A percentile compares a stretch with the other conserved stretches of the same genome.
Conservation (phyloP, 2,329 filamentous ascomycete species). For the Alternaria arborescens region DNA sequence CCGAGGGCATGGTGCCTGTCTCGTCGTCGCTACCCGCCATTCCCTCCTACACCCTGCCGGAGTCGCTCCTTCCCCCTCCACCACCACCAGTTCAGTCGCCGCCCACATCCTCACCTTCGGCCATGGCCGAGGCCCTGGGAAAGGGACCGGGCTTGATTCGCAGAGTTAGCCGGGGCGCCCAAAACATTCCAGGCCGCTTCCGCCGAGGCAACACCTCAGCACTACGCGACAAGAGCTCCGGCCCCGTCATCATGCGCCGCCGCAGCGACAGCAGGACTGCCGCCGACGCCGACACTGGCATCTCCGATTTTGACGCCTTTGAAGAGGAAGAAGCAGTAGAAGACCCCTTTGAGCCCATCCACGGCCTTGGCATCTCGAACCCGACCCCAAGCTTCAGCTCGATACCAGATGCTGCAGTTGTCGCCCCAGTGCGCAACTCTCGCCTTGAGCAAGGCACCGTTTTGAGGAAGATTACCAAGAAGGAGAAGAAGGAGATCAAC, state of each 20-base stretch:
- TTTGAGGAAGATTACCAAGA: slow-evolving; percentile 86
- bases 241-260: slow-evolving; percentile 85
- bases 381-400: slow-evolving; percentile 43
- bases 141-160: slow-evolving; percentile 78
- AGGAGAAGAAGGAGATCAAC: slow-evolving; percentile 74
- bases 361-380: slow-evolving; percentile 55
- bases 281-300: slow-evolving; percentile 56
- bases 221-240: slow-evolving; percentile 86
- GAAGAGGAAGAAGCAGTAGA: slow-evolving; percentile 62
- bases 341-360: slow-evolving; percentile 52
- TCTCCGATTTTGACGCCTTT: slow-evolving; percentile 60
- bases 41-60: slow-evolving; percentile 73
- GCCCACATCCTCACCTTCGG: slow-evolving; percentile 58
- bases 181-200: slow-evolving; percentile 72
- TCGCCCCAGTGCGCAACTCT: slow-evolving; percentile 78
- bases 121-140: slow-evolving; percentile 69
- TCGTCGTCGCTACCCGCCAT: slow-evolving; percentile 57
- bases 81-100: slow-evolving; percentile 52
- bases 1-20: slow-evolving; percentile 67
- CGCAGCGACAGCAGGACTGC: slow-evolving; percentile 89
- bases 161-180: slow-evolving; percentile 82
- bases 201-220: slow-evolving; percentile 77
- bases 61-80: slow-evolving; percentile 67
- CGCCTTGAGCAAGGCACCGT: slow-evolving; percentile 79
- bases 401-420: slow-evolving; percentile 53